phyloP scores from a whole-genome alignment of 805 yeast species.

The Pichia californica region DNA sequence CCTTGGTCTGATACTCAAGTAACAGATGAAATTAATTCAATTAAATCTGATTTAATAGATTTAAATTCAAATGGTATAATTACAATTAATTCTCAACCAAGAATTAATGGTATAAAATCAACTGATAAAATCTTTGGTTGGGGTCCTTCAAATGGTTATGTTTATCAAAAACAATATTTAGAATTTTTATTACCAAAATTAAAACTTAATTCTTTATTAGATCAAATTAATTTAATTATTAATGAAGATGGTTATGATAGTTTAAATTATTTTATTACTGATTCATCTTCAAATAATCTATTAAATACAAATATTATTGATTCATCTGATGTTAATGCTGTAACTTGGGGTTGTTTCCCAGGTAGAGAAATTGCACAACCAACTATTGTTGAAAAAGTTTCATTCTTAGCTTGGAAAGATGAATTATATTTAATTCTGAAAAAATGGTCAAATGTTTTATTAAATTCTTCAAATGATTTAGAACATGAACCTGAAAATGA shows the following conservation, averaged over 20 bases:
- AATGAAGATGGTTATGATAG: slow-evolving; percentile 36
- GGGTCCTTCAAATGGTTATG: slow-evolving; percentile 93
- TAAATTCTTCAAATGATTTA: slow-evolving; percentile 29
- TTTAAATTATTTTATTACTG: slow-evolving; percentile 74
- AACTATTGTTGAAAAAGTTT: slow-evolving; percentile 85
- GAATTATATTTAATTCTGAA: slow-evolving; percentile 79
- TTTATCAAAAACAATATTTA: slow-evolving; percentile 89
- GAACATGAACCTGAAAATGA: slow-evolving; percentile 17
- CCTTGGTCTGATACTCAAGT: slow-evolving; percentile 97
- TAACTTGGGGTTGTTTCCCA: slow-evolving; percentile 98
- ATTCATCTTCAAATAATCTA: slow-evolving; percentile 16
- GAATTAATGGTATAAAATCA: slow-evolving; percentile 73
- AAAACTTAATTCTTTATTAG: slow-evolving; percentile 31
- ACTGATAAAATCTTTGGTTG: slow-evolving; percentile 74
- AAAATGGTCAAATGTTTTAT: slow-evolving; percentile 52
- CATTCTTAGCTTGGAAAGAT: slow-evolving; percentile 96
- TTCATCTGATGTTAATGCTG: slow-evolving; percentile 75
- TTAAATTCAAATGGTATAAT: slow-evolving; percentile 63
- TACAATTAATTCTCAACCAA: slow-evolving; percentile 93
- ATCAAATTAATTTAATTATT: slow-evolving; percentile 42
- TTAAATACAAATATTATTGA: slow-evolving; percentile 53
- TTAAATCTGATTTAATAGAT: slow-evolving; percentile 51
- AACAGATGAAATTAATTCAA: slow-evolving; percentile 63
- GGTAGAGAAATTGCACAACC: slow-evolving; percentile 94
- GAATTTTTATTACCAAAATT: slow-evolving; percentile 73